Evolutionary conservation across 768 basidiomycete species (phyloP), one percentile per base, ranked within the genome.

Genomic region (Pisolithus albus): DNA sequence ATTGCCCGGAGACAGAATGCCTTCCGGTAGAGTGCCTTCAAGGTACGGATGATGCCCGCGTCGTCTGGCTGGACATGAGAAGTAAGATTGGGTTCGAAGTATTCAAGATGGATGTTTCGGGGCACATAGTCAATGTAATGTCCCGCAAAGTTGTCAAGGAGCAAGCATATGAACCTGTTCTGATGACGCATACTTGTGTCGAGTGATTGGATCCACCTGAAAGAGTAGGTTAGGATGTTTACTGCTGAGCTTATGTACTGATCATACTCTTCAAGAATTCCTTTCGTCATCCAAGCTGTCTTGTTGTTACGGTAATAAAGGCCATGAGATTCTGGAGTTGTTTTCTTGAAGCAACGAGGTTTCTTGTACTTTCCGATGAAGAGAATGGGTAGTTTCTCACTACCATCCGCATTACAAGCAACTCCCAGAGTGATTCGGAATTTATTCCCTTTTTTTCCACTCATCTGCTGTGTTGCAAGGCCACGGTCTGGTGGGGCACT

Each of bases 1-100:
- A 47, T 26, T 28, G 44, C 41, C 3, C 13, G 23, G 18, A 50
- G 46, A 7, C 49, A 54, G 21, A 51, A 54, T 0, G 34, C 49
- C 5, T 37, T 21, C 18, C 69, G 41, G 62, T 66, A 73, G 34
- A 64, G 57, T 1, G 71, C 70, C 57, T 71, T 73, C 54, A 70
- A 64, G 59, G 72, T 68, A n/a, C 32, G n/a, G n/a, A 48, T 48
- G 24, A 53, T 49, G 9, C 47, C 52, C 15, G 52, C 52, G 43
- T 52, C 51, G 28, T 55, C 49, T 5, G 70, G 73, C 49, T 75
- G 73, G 37, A 75, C 61, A 57, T 55, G 64, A 5, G 71, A 52
- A 1, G 66, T 75, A 41, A 74, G 39, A 52, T 74, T 74, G 4
- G 70, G 51, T 38, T 47, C 26, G 39, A 48, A 53, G 11, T 3